phyloP scores from a whole-genome alignment of 169 alveolate species.

The Eimeria necatrix region DNA sequence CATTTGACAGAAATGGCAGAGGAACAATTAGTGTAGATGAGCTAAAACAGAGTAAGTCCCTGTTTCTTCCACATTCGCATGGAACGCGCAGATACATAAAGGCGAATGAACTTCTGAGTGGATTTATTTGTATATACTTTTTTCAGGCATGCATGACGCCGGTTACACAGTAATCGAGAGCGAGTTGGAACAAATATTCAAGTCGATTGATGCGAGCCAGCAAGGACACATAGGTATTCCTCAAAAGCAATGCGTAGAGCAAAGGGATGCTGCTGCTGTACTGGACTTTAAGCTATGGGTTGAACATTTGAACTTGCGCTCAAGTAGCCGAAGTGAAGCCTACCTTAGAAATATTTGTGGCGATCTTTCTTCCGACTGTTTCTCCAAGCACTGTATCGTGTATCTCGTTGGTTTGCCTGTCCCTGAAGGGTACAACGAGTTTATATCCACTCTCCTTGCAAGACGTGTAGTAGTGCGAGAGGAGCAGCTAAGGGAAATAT shows the following conservation, averaged over 20 bases:
- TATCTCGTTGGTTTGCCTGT: not conserved
- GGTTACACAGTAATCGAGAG: slow-evolving; percentile 60
- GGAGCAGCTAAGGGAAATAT: slow-evolving; percentile 63
- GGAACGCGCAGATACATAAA: too few relatives aligned
- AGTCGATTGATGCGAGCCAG: slow-evolving; percentile 57
- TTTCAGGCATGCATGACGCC: slow-evolving; percentile 64
- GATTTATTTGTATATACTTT: not conserved
- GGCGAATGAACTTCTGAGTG: too few relatives aligned
- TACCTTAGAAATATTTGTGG: not conserved
- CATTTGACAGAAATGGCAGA: slow-evolving; percentile 82
- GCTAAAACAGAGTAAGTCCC: slow-evolving; percentile 65
- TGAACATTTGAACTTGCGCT: too few relatives aligned
- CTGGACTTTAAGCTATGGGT: not conserved
- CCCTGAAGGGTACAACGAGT: slow-evolving; percentile 59
- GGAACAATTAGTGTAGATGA: slow-evolving; percentile 83
- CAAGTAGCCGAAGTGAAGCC: not conserved
- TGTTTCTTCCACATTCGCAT: too few relatives aligned
- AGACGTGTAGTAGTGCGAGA: slow-evolving; percentile 45
- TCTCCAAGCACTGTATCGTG: not conserved
- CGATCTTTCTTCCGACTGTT: not conserved
- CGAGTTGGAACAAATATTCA: slow-evolving; percentile 52
- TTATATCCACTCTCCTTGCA: slow-evolving; percentile 12
- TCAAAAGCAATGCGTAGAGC: not conserved
- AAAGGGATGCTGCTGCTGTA: not conserved
- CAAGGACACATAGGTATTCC: slow-evolving; percentile 46